These are phyloP conservation scores for Clathrus columnatus DNA, from an alignment of 768 basidiomycete genomes.

Conservation along the genomic window DNA sequence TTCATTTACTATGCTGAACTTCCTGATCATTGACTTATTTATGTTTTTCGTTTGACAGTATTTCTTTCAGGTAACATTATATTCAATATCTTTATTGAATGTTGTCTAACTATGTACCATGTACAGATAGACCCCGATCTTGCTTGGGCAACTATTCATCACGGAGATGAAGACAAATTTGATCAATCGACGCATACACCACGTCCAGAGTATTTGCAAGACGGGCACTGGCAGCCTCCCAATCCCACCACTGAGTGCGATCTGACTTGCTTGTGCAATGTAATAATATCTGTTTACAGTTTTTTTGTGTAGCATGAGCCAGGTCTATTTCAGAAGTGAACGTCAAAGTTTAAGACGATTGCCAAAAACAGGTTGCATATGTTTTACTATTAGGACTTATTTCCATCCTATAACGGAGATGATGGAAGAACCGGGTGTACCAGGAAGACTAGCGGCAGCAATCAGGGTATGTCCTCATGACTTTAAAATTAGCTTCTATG, in stretches of 20 bases:
- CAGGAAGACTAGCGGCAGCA: conserved; percentile 54
- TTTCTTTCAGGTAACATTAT: conserved; percentile 8
- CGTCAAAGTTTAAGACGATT: conserved; percentile 60
- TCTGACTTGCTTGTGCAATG: not conserved
- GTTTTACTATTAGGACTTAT: conserved; percentile 67
- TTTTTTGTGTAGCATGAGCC: not conserved
- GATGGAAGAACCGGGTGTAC: conserved; percentile 46
- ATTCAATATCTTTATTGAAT: not conserved
- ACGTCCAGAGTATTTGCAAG: not conserved
- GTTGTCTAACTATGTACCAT: not conserved
- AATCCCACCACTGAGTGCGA: conserved; percentile 4
- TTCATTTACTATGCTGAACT: not conserved
- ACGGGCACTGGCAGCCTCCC: conserved; percentile 8
- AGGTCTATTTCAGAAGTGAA: conserved; percentile 41
- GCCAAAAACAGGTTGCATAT: conserved; percentile 51
- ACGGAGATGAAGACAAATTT: conserved; percentile 45
- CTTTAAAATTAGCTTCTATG: not conserved
- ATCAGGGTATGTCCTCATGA: conserved; percentile 26
- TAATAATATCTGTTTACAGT: not conserved
- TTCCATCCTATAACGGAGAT: conserved; percentile 45
- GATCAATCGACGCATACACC: conserved; percentile 15
- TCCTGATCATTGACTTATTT: not conserved
- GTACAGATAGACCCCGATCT: conserved; percentile 6
- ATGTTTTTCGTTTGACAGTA: conserved; percentile 11
- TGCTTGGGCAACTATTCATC: conserved; percentile 8